These are phyloP conservation scores for Tolypocladium inflatum DNA, from an alignment of 2,329 filamentous ascomycete species.

Conservation along the genomic window DNA sequence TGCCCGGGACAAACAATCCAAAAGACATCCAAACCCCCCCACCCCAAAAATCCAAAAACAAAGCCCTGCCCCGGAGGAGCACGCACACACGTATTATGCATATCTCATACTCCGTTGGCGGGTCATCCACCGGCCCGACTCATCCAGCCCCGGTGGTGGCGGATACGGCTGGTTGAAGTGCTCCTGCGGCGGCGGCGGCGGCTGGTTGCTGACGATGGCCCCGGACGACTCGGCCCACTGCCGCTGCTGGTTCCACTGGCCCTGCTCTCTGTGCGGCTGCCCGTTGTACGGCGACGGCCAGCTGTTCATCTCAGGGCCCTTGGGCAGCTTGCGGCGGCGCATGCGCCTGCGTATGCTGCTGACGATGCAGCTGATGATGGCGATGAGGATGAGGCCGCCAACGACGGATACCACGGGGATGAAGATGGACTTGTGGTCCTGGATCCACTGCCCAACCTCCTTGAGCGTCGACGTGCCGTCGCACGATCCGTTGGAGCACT, in stretches of 20 bases:
- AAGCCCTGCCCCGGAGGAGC: background rate
- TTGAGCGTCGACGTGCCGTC: constrained; percentile 58
- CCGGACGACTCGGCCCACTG: constrained; percentile 1
- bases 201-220: background rate
- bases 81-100: constrained; percentile 11
- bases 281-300: constrained; percentile 13
- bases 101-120: constrained; percentile 19
- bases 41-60: background rate
- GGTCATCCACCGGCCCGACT: constrained; percentile 5
- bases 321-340: constrained; percentile 13
- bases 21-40: background rate
- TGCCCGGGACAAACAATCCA: background rate
- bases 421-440: constrained; percentile 66
- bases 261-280: background rate
- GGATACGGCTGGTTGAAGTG: background rate
- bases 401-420: constrained; percentile 69
- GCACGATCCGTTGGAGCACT: constrained; percentile 71
- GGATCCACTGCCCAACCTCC: constrained; percentile 68
- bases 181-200: background rate
- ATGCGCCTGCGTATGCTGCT: constrained; percentile 27
- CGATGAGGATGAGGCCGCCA: constrained; percentile 62
- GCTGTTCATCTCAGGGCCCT: constrained; percentile 13
- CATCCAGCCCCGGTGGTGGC: constrained; percentile 2
- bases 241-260: background rate
- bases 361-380: constrained; percentile 57